Evolutionary conservation across 768 basidiomycete species (phyloP).

Genomic region (Filobasidium floriforme): DNA sequence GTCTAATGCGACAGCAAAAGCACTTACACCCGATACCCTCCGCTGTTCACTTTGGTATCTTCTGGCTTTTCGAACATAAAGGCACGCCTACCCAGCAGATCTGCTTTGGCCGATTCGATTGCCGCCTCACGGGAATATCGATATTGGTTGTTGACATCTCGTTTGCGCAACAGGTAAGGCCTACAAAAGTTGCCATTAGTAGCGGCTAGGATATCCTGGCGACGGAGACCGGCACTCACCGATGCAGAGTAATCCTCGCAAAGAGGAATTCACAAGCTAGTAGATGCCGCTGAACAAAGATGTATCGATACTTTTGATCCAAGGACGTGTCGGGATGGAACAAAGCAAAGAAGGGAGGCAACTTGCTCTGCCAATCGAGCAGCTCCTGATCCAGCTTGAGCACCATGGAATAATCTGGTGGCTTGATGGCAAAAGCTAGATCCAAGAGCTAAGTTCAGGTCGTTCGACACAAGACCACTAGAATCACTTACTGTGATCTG

Average conservation of each 20-base stretch:
- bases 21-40: constrained; percentile 42
- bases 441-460: background rate
- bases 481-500: constrained; percentile 37
- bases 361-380: constrained; percentile 37
- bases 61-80: constrained; percentile 45
- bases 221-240: constrained; percentile 24
- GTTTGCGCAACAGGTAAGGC: constrained; percentile 43
- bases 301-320: constrained; percentile 41
- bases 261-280: constrained; percentile 46
- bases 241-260: constrained; percentile 43
- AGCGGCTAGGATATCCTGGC: background rate
- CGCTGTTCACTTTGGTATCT: constrained; percentile 42
- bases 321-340: constrained; percentile 41
- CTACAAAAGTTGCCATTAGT: constrained; percentile 18
- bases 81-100: constrained; percentile 42
- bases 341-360: constrained; percentile 38
- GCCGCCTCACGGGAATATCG: constrained; percentile 44
- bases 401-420: constrained; percentile 45
- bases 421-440: constrained; percentile 42
- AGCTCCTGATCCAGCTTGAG: constrained; percentile 45
- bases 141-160: constrained; percentile 40
- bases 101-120: constrained; percentile 46
- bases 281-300: constrained; percentile 45
- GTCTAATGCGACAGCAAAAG: background rate
- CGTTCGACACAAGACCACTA: background rate